These are phyloP conservation scores for Vicia faba DNA, from an alignment of 306 rosid genomes.

Conservation along the genomic window DNA sequence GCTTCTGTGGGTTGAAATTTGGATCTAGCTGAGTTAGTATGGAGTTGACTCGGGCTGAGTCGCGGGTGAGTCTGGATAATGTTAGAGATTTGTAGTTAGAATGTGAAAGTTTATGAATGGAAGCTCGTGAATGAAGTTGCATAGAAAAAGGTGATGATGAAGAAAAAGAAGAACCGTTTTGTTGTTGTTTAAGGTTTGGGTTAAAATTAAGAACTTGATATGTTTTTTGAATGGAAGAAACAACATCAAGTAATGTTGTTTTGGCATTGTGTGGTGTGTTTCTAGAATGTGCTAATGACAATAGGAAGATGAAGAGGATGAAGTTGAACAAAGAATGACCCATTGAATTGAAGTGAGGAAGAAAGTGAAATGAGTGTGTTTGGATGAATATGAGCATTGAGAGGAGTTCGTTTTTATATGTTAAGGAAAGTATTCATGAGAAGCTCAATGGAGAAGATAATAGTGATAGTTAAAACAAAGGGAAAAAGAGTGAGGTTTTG, in stretches of 20 bases:
- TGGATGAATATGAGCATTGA: not conserved
- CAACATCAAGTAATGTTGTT: slow-evolving; percentile 55
- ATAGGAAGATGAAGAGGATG: slow-evolving; percentile 32
- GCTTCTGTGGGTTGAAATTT: not conserved
- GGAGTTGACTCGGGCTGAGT: slow-evolving; percentile 15
- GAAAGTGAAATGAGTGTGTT: not conserved
- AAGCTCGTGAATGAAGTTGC: slow-evolving; percentile 14
- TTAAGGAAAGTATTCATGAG: slow-evolving; percentile 31
- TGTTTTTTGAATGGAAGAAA: slow-evolving; percentile 48
- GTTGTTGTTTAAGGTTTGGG: slow-evolving; percentile 18
- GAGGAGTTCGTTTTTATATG: slow-evolving; percentile 28
- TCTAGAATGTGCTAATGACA: slow-evolving; percentile 42
- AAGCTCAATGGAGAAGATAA: slow-evolving; percentile 46
- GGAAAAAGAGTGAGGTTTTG: slow-evolving; percentile 45
- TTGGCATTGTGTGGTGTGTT: slow-evolving; percentile 30
- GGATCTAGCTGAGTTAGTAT: not conserved
- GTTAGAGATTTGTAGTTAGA: slow-evolving; percentile 21
- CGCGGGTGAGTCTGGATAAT: slow-evolving; percentile 7
- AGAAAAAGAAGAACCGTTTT: not conserved
- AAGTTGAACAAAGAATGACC: slow-evolving; percentile 15
- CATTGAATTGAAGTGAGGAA: slow-evolving; percentile 23
- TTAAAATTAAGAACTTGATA: slow-evolving; percentile 33
- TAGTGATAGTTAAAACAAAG: not conserved
- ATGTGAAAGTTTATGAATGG: not conserved
- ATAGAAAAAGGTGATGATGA: slow-evolving; percentile 26